Evolutionary conservation across 768 basidiomycete genomes (phyloP), one percentile per base, ranked within the genome.

Genomic region (Boletus speciosus): DNA sequence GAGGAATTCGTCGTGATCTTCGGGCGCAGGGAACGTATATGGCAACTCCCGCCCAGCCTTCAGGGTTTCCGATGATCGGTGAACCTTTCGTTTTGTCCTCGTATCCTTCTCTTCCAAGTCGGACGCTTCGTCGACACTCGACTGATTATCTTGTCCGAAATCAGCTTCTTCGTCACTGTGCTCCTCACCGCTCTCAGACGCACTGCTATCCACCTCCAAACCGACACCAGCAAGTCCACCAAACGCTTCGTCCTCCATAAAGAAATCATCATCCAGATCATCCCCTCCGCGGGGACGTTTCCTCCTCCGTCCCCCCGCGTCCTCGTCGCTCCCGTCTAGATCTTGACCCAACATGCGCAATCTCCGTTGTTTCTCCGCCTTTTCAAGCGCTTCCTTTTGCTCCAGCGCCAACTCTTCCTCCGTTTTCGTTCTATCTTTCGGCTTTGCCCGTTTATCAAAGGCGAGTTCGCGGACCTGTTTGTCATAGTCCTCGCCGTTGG

Each of bases 361-460:
- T 45, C 86, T 69, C 29, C 97, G 78, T 59, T 77, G 80, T 61
- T 80, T 77, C 73, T 99, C 97, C 1, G 91, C 90, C 69, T 85
- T 87, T 72, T 95, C 90, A 50, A 99, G 71, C 5, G 81, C 78
- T 60, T 90, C 89, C 62, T 92, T 94, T 65, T 89, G 90, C 57
- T 96, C 93, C 56, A 88, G 55, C 5, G 94, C 95, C 29, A 93
- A 63, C 65, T 99, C 97, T 63, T 98, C 93, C 63, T 97, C 96
- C 0, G 95, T 98, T 75, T 97, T 98, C 29, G 92, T 94, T 51
- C 97, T 75, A 68, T 99, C 90, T 66, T 93, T 97, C 1, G 97
- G 90, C 58, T 94, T 91, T 3, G 97, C 90, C 1, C 97, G 83
- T 61, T 90, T 84, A 54, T 98, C 97, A 63, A 95, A 96, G 0